These are phyloP conservation scores for Solanum virginianum DNA, from an alignment of 257 asterid species.

Conservation along the genomic window DNA sequence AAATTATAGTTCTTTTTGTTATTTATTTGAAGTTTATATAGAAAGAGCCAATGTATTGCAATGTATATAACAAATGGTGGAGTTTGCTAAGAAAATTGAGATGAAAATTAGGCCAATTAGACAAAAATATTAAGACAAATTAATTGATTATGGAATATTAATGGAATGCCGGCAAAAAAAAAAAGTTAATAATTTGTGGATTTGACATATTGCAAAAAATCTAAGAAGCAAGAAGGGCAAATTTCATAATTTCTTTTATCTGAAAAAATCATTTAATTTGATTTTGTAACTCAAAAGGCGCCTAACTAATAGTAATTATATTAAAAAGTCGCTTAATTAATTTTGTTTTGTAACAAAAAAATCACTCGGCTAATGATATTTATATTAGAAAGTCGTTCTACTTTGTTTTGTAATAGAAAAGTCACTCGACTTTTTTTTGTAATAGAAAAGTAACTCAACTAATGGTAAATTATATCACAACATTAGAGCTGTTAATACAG, in stretches of 20 bases:
- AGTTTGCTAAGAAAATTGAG: not conserved
- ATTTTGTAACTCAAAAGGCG: not conserved
- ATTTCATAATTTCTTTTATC: not conserved
- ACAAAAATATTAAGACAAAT: not conserved
- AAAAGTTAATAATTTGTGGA: not conserved
- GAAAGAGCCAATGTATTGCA: not conserved
- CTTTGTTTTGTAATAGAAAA: not conserved
- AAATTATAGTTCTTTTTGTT: not conserved
- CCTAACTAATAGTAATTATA: not conserved
- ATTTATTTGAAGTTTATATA: not conserved
- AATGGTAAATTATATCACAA: too few relatives aligned
- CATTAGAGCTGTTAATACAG: too few relatives aligned
- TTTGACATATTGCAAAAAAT: not conserved
- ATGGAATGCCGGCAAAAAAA: not conserved
- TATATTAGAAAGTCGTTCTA: not conserved
- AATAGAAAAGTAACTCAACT: too few relatives aligned
- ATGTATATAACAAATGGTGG: not conserved
- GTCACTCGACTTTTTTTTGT: too few relatives aligned
- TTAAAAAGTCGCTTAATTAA: not conserved
- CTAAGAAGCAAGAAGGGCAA: not conserved
- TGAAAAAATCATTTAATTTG: not conserved
- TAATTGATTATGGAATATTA: not conserved
- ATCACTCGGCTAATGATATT: not conserved
- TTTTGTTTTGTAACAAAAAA: not conserved
- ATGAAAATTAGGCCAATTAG: not conserved